Conservation (phyloP, 345 rosid genomes). For the Brassica nigra region DNA sequence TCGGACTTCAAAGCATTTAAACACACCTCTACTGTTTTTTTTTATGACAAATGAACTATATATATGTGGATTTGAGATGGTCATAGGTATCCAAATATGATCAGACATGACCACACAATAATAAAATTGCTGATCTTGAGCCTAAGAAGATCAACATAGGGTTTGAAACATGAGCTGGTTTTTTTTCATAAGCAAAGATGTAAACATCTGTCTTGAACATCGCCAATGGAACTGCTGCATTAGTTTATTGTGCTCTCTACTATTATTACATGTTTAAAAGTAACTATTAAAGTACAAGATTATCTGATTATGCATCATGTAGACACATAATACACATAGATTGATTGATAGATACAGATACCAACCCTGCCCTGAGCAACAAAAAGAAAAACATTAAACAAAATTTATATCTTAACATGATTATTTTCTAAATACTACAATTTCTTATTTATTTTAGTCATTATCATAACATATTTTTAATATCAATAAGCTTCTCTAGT, state of each 20-base stretch:
- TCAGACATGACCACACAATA: no score
- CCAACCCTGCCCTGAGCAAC: slow-evolving; percentile 10
- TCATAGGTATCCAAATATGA: no score
- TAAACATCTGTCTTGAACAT: neutral
- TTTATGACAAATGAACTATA: no score
- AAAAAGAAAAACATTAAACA: slow-evolving; percentile 18
- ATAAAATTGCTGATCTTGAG: no score
- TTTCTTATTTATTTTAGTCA: slow-evolving; percentile 20
- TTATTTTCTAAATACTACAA: neutral
- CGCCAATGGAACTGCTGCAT: neutral
- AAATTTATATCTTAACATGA: slow-evolving; percentile 27
- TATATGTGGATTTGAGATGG: no score
- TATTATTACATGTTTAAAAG: slow-evolving; percentile 12
- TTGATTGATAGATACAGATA: slow-evolving; percentile 19
- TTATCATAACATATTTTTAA: slow-evolving; percentile 17
- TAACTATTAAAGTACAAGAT: slow-evolving; percentile 8
- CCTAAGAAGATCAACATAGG: no score
- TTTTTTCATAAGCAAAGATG: no score
- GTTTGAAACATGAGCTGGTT: no score
- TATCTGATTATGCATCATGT: slow-evolving; percentile 36
- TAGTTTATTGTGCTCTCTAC: neutral
- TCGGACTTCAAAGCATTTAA: no score
- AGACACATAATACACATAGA: slow-evolving; percentile 27
- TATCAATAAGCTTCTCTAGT: slow-evolving; percentile 16
- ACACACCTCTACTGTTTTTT: no score